Conservation (phyloP, 352 stramenopile species). For the Phytophthora crassamura region DNA sequence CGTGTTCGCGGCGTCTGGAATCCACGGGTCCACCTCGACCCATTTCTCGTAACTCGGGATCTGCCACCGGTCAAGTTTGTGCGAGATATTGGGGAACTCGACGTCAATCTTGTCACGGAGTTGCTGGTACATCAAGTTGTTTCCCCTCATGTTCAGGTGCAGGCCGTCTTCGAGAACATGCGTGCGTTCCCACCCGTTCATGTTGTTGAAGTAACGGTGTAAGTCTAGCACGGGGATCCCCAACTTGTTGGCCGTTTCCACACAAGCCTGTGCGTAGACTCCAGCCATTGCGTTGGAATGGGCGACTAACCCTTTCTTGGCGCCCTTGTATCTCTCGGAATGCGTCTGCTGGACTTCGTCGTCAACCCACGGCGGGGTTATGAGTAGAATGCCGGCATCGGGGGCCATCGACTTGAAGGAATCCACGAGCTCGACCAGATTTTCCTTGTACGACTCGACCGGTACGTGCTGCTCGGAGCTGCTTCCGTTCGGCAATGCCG, state of each 20-base stretch:
- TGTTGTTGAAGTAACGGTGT: constrained; percentile 48
- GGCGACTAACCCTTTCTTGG: constrained; percentile 31
- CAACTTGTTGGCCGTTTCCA: constrained; percentile 35
- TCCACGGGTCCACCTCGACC: constrained; percentile 30
- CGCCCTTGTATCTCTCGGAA: constrained; percentile 18
- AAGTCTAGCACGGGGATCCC: constrained; percentile 49
- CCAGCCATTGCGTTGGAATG: constrained; percentile 47
- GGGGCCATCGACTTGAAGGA: constrained; percentile 26
- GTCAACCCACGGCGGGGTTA: constrained; percentile 42
- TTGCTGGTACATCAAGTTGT: constrained; percentile 35
- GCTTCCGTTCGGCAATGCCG: constrained; percentile 43
- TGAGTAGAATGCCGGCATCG: constrained; percentile 26
- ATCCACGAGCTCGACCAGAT: constrained; percentile 42
- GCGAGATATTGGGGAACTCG: constrained; percentile 18
- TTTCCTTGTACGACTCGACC: constrained; percentile 45
- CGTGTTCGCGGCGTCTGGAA: constrained; percentile 11
- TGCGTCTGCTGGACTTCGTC: constrained; percentile 31
- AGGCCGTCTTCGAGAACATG: constrained; percentile 47
- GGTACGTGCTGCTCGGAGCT: constrained; percentile 48
- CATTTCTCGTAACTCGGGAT: constrained; percentile 49
- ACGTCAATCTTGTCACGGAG: constrained; percentile 24
- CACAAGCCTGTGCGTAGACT: constrained; percentile 51
- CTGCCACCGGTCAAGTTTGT: constrained; percentile 29
- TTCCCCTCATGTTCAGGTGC: constrained; percentile 53
- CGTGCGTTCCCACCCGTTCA: constrained; percentile 36